Evolutionary conservation across 2,329 filamentous ascomycete species (phyloP).

Genomic region (Thielaviopsis ethacetica): DNA sequence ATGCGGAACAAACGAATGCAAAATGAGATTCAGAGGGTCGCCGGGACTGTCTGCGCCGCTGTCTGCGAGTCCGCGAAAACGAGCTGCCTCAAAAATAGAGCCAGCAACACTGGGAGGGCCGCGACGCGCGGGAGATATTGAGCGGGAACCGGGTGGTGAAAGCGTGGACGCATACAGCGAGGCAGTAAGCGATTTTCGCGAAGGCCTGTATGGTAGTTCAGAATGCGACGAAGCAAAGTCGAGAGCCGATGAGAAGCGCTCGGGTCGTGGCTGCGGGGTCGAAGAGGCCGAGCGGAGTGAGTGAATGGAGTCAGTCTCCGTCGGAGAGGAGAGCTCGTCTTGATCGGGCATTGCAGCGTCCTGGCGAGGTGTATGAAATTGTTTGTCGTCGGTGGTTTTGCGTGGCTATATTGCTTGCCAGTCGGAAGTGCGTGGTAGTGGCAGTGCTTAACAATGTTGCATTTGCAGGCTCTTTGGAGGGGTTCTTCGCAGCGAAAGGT

Average conservation of each 20-base stretch:
- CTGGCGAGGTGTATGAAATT: slow-evolving; percentile 1
- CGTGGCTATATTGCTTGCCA: background rate
- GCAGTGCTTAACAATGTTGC: background rate
- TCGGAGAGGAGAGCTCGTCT: slow-evolving; percentile 44
- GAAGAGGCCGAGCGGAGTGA: slow-evolving; percentile 52
- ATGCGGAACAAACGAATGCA: slow-evolving; percentile 76
- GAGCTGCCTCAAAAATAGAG: slow-evolving; percentile 37
- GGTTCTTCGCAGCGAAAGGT: background rate
- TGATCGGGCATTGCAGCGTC: slow-evolving; percentile 45
- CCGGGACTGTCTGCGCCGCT: slow-evolving; percentile 28
- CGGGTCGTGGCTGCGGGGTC: slow-evolving; percentile 31
- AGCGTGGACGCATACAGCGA: slow-evolving; percentile 48
- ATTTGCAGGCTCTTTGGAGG: background rate
- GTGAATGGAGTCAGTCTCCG: slow-evolving; percentile 43
- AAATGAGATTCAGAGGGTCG: slow-evolving; percentile 49
- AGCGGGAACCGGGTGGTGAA: slow-evolving; percentile 50
- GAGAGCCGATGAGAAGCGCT: slow-evolving; percentile 10
- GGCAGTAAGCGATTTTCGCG: slow-evolving; percentile 38
- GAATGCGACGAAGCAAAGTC: slow-evolving; percentile 5
- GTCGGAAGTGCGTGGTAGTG: background rate
- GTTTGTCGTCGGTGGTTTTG: background rate
- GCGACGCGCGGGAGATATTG: slow-evolving; percentile 48
- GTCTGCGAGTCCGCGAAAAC: slow-evolving; percentile 28
- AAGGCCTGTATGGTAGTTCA: slow-evolving; percentile 13
- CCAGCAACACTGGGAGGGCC: slow-evolving; percentile 37